Evolutionary conservation across 768 basidiomycete species (phyloP).

Genomic region (Mycena sanguinolenta): DNA sequence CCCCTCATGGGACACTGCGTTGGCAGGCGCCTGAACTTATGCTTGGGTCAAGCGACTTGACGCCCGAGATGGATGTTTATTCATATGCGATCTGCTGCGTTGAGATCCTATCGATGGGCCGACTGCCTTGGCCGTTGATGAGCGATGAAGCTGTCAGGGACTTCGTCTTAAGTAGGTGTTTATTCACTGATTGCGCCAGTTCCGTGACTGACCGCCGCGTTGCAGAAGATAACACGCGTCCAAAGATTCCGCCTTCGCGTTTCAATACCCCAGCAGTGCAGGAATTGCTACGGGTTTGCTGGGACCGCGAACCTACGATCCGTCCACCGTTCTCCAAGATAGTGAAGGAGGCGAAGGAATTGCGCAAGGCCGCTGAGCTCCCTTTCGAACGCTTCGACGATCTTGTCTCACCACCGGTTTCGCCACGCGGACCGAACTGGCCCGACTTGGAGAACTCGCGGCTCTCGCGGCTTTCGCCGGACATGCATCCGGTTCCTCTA

Average conservation of each 20-base stretch:
- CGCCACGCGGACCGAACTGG: slow-evolving; percentile 32
- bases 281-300: slow-evolving; percentile 66
- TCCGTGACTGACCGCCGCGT: slow-evolving; percentile 26
- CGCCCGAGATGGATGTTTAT: slow-evolving; percentile 74
- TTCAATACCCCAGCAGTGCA: slow-evolving; percentile 50
- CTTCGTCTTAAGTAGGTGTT: slow-evolving; percentile 62
- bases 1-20: slow-evolving; percentile 73
- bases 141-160: slow-evolving; percentile 65
- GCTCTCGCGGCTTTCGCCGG: slow-evolving; percentile 49
- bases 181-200: not conserved
- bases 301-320: slow-evolving; percentile 63
- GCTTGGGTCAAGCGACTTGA: slow-evolving; percentile 60
- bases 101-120: slow-evolving; percentile 73
- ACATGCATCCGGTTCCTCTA: slow-evolving; percentile 52
- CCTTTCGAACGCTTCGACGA: slow-evolving; percentile 49
- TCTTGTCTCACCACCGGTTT: slow-evolving; percentile 39
- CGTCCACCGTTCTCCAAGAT: slow-evolving; percentile 69
- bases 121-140: slow-evolving; percentile 67
- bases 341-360: slow-evolving; percentile 57
- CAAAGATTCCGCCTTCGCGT: slow-evolving; percentile 57
- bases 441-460: slow-evolving; percentile 25
- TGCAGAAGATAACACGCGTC: slow-evolving; percentile 65
- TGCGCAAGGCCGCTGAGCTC: slow-evolving; percentile 51
- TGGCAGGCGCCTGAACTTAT: slow-evolving; percentile 83
- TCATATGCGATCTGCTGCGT: slow-evolving; percentile 76